phyloP scores from a whole-genome alignment of 768 basidiomycete genomes.

The Kwoniella heveanensis region DNA sequence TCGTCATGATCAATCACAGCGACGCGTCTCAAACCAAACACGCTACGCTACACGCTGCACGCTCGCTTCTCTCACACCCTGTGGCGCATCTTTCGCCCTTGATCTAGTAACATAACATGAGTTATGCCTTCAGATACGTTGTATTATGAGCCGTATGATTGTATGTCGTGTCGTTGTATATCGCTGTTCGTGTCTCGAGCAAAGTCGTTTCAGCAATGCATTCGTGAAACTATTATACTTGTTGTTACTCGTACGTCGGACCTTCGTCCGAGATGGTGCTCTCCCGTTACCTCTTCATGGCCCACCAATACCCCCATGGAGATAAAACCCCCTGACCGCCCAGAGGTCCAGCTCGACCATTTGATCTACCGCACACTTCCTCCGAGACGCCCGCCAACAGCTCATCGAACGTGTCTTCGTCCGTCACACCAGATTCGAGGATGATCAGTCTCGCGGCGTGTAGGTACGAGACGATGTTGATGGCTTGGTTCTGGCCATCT shows the following conservation, averaged over 20 bases:
- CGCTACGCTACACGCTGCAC: too few relatives aligned
- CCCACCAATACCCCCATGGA: conserved; percentile 32
- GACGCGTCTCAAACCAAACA: neutral
- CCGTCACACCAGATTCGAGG: conserved; percentile 9
- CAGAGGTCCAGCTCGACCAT: conserved; percentile 16
- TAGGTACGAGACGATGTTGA: conserved; percentile 4
- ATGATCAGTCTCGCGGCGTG: conserved; percentile 22
- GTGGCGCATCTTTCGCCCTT: too few relatives aligned
- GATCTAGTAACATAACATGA: too few relatives aligned
- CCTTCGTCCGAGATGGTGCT: too few relatives aligned
- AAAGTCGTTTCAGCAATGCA: too few relatives aligned
- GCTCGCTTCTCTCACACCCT: too few relatives aligned
- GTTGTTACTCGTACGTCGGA: too few relatives aligned
- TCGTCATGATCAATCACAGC: neutral
- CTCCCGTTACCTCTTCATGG: neutral
- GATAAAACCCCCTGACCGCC: conserved; percentile 22
- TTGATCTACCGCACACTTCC: conserved; percentile 14
- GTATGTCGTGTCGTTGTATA: too few relatives aligned
- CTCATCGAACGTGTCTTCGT: conserved; percentile 12
- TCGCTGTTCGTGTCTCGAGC: too few relatives aligned
- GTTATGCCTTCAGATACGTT: too few relatives aligned
- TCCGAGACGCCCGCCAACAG: conserved; percentile 3
- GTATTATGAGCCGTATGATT: too few relatives aligned
- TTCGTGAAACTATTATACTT: too few relatives aligned
- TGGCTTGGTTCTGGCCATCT: conserved; percentile 6